Percentiles rank a stretch among this genome's conserved stretches.
These are phyloP conservation scores for Phoma herbarum DNA, from an alignment of 2,329 filamentous ascomycete genomes.

Conservation along the genomic window DNA sequence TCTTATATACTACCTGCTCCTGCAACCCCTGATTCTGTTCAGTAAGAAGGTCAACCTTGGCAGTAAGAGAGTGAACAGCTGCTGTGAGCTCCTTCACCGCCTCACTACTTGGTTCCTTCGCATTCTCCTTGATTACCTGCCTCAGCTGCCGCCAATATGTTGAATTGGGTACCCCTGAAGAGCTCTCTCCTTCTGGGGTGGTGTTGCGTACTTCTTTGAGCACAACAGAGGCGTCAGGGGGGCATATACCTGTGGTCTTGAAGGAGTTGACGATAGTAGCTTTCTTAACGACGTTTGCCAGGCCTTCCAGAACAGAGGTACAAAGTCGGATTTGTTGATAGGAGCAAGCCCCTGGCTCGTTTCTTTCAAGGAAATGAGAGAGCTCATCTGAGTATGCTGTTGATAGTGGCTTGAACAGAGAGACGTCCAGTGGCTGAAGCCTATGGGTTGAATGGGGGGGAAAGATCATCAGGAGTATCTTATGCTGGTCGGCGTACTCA, in stretches of 20 bases:
- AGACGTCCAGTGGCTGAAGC: neutral
- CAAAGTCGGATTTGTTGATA: constrained; percentile 8
- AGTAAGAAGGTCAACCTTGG: too few relatives aligned
- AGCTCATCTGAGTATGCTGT: neutral
- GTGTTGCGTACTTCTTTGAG: neutral
- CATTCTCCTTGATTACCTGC: too few relatives aligned
- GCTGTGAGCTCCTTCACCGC: too few relatives aligned
- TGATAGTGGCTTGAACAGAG: constrained; percentile 4
- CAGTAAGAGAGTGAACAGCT: too few relatives aligned
- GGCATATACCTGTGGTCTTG: neutral
- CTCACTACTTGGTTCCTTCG: too few relatives aligned
- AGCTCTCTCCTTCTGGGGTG: neutral
- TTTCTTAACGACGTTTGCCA: neutral
- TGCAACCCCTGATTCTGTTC: neutral
- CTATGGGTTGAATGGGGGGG: neutral
- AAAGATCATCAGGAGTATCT: neutral
- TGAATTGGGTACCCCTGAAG: too few relatives aligned
- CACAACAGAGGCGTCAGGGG: neutral
- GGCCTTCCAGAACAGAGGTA: constrained; percentile 7
- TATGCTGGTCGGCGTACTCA: neutral
- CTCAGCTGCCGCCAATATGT: too few relatives aligned
- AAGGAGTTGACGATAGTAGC: neutral
- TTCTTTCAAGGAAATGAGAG: neutral
- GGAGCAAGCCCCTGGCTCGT: neutral
- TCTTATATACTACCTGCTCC: neutral